phyloP scores from a whole-genome alignment of 2,329 filamentous ascomycete genomes.

The Pseudophaeomoniella oleicola region DNA sequence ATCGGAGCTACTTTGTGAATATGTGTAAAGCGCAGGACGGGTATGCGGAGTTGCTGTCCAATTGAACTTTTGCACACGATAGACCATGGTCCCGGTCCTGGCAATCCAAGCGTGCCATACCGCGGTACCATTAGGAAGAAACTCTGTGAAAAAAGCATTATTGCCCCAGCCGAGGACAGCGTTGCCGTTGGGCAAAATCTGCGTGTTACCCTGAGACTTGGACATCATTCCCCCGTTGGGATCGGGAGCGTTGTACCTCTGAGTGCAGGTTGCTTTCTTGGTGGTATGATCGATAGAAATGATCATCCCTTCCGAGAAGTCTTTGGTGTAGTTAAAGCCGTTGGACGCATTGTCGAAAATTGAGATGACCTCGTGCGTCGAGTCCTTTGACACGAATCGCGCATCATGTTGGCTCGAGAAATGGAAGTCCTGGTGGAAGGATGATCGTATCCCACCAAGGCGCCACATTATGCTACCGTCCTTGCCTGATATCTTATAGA shows the following conservation, averaged over 20 bases:
- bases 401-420: slow-evolving; percentile 30
- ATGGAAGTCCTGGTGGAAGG: slow-evolving; percentile 18
- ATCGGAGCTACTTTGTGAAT: slow-evolving; percentile 14
- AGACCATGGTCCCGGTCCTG: slow-evolving; percentile 22
- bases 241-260: slow-evolving; percentile 15
- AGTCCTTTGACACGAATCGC: slow-evolving; percentile 22
- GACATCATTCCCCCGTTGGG: neutral
- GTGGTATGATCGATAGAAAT: slow-evolving; percentile 22
- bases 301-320: slow-evolving; percentile 23
- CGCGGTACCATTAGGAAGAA: slow-evolving; percentile 16
- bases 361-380: slow-evolving; percentile 22
- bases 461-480: slow-evolving; percentile 22
- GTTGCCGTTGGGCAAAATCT: slow-evolving; percentile 22
- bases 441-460: slow-evolving; percentile 16
- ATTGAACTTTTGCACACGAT: slow-evolving; percentile 23
- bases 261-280: slow-evolving; percentile 19
- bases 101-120: slow-evolving; percentile 23
- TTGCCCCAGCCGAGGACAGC: slow-evolving; percentile 28
- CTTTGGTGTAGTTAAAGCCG: slow-evolving; percentile 23
- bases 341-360: slow-evolving; percentile 28
- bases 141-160: slow-evolving; percentile 23
- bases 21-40: slow-evolving; percentile 25
- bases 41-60: slow-evolving; percentile 26
- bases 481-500: slow-evolving; percentile 21
- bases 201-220: slow-evolving; percentile 20